Base-by-base conservation (phyloP, 2,329 filamentous ascomycete species). In the Ophiostoma sp. region DNA sequence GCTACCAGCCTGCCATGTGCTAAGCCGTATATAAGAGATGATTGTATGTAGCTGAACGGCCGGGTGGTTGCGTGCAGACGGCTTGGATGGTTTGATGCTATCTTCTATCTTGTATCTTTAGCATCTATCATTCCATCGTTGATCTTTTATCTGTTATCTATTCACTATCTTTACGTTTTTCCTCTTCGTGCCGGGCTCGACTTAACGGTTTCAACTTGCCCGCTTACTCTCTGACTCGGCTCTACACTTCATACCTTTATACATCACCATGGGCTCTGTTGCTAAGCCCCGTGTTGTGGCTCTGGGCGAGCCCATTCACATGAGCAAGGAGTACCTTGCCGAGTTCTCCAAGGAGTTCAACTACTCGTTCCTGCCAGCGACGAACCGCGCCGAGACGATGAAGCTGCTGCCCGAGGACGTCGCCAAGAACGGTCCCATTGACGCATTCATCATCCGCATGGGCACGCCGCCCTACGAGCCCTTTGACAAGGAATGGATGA, bases 361-460 rank as follows among this genome's bases (percentile, higher is more conserved):
- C 68, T 81, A 76, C 71, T 77, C 76, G 2, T 75, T 81, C 3
- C 71, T 83, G 1, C 72, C 76, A 0, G 80, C 77, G 0, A 72
- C 71, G 3, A 77, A 79, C 67, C 77, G 78, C 47, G 71, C 74
- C 8, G 75, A 81, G 69, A 76, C 78, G 0, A 72, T 78, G 18
- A 68, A 74, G 2, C 71, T 74, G 66, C 73, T 83, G 0, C 79
- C 80, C 3, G 73, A 74, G 4, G 73, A 77, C 67, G 75, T 81
- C 12, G 70, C 73, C 2, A 62, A 73, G 52, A 67, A 76, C 7
- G 81, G 81, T 0, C 80, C 81, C 0, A 77, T 82, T 40, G 79
- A 82, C 63, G 82, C 79, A 0, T 79, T 84, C 67, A 76, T 84
- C 66, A 77, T 84, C 68, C 78, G 79, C n/a, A 82, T 84, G 78